These are phyloP conservation scores for Solanum lycopersicoides DNA, from an alignment of 257 asterid species.

Conservation along the genomic window DNA sequence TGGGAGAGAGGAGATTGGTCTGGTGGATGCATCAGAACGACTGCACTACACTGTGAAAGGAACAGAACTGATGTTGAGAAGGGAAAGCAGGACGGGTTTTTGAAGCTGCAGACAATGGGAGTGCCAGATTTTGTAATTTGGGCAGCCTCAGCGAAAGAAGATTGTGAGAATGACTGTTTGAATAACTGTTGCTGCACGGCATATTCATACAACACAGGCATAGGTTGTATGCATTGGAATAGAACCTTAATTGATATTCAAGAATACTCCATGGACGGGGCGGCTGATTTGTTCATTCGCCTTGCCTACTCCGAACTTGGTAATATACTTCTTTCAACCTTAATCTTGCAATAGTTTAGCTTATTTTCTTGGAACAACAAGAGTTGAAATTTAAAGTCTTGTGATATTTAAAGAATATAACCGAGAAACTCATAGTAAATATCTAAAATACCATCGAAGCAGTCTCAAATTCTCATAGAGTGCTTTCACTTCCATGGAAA, in stretches of 20 bases:
- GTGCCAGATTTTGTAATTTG: conserved; percentile 27
- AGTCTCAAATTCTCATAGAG: not conserved
- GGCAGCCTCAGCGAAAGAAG: not conserved
- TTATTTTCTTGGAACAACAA: not conserved
- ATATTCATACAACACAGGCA: conserved; percentile 4
- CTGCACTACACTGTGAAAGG: conserved; percentile 23
- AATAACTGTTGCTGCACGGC: conserved; percentile 13
- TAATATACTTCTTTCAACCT: not conserved
- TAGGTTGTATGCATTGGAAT: conserved; percentile 21
- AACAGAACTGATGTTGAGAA: not conserved
- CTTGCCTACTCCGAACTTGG: conserved; percentile 42
- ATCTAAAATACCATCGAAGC: not conserved
- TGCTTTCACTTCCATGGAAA: too few relatives aligned
- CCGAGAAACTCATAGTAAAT: not conserved
- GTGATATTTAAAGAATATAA: not conserved
- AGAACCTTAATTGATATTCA: conserved; percentile 22
- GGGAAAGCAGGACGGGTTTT: conserved; percentile 26
- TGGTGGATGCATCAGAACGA: conserved; percentile 41
- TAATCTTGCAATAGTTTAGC: not conserved
- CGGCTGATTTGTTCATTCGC: conserved; percentile 34
- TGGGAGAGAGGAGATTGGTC: conserved; percentile 50
- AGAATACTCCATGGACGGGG: conserved; percentile 18
- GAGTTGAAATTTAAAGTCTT: not conserved
- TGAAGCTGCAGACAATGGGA: conserved; percentile 20
- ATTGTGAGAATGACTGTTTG: conserved; percentile 33